A percentile compares a stretch with the other conserved stretches of the same genome.
Conservation (phyloP, 2,329 filamentous ascomycete species). For the Claviceps quebecensis region DNA sequence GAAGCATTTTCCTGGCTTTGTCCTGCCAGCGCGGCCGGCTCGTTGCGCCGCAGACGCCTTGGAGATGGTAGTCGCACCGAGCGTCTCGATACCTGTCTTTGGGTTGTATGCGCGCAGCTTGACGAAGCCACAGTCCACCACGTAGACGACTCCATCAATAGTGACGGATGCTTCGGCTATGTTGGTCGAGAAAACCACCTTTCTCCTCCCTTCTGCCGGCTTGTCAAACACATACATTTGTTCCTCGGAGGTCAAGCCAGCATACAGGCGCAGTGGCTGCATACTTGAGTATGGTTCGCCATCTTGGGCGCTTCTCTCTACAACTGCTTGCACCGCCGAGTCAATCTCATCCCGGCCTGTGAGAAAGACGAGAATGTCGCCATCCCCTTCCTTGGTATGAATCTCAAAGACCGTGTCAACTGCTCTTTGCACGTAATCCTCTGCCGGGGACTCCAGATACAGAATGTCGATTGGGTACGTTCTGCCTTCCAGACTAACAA, state of each 20-base stretch:
- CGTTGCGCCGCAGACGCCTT: slow-evolving; percentile 89
- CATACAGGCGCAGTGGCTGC: slow-evolving; percentile 60
- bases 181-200: slow-evolving; percentile 88
- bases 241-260: slow-evolving; percentile 76
- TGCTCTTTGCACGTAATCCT: slow-evolving; percentile 76
- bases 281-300: slow-evolving; percentile 18
- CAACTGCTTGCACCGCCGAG: slow-evolving; percentile 60
- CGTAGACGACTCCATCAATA: slow-evolving; percentile 81
- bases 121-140: slow-evolving; percentile 81
- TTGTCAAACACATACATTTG: slow-evolving; percentile 93
- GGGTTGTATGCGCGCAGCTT: slow-evolving; percentile 83
- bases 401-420: slow-evolving; percentile 79
- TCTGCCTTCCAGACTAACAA: slow-evolving; percentile 76
- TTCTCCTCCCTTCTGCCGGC: slow-evolving; percentile 65
- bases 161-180: slow-evolving; percentile 95
- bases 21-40: slow-evolving; percentile 79
- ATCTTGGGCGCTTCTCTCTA: slow-evolving; percentile 54
- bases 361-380: slow-evolving; percentile 82
- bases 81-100: slow-evolving; percentile 68
- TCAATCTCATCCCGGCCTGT: slow-evolving; percentile 93
- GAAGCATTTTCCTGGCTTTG: slow-evolving; percentile 85
- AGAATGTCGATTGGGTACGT: slow-evolving; percentile 81
- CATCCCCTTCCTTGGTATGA: slow-evolving; percentile 63
- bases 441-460: slow-evolving; percentile 62
- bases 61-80: slow-evolving; percentile 70